phyloP scores from a whole-genome alignment of 2,329 filamentous ascomycete species.

The Paraconiothyrium brasiliense region DNA sequence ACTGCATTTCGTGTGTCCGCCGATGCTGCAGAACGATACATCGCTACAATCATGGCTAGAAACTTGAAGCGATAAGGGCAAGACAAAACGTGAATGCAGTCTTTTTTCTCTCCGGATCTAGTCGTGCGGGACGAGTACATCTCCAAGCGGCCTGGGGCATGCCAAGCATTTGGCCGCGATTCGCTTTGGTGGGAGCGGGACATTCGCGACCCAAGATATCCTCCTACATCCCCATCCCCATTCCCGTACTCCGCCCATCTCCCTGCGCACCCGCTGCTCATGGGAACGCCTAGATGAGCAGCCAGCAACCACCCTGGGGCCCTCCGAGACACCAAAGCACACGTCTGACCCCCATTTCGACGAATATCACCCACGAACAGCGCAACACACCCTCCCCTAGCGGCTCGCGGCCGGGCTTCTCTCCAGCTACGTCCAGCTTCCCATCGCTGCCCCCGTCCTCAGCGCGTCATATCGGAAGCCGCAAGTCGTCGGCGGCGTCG shows the following conservation, averaged over 20 bases:
- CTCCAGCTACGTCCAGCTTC: constrained; percentile 62
- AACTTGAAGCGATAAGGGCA: neutral
- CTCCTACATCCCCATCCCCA: constrained; percentile 19
- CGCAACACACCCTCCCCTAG: constrained; percentile 59
- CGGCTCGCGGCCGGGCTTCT: constrained; percentile 61
- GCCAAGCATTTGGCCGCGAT: constrained; percentile 10
- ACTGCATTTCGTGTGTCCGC: neutral
- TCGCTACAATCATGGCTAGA: neutral
- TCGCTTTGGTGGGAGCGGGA: constrained; percentile 9
- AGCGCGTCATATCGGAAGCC: constrained; percentile 60
- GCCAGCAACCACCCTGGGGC: constrained; percentile 67
- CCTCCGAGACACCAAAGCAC: constrained; percentile 62
- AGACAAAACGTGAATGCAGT: neutral
- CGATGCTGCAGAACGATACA: neutral
- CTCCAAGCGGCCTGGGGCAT: neutral
- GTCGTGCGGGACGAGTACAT: neutral
- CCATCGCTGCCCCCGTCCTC: constrained; percentile 61
- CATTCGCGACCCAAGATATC: constrained; percentile 19
- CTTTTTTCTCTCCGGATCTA: neutral
- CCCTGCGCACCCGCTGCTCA: constrained; percentile 46
- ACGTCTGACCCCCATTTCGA: constrained; percentile 67
- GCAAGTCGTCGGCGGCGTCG: constrained; percentile 63
- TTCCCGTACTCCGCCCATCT: constrained; percentile 27
- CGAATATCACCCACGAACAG: constrained; percentile 57
- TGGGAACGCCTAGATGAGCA: constrained; percentile 56